A percentile compares a stretch with the other conserved stretches of the same genome.
Evolutionary conservation across 2,329 filamentous ascomycete species (phyloP).

Genomic region (Akanthomyces uredinophilus): DNA sequence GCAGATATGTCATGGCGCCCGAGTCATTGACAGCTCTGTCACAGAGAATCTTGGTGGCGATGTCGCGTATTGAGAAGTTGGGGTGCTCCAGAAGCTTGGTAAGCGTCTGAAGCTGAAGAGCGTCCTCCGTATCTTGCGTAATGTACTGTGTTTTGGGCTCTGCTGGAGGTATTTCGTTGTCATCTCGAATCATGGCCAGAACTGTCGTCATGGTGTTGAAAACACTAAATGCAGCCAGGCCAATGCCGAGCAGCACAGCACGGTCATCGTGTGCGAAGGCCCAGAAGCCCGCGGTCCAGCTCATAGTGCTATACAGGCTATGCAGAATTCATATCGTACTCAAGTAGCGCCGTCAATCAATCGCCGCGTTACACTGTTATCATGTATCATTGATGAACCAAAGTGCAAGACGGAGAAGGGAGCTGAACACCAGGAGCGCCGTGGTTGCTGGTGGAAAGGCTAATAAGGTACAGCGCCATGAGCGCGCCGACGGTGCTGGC

Average conservation of each 20-base stretch:
- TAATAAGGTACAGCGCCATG: no score
- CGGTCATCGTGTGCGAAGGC: conserved; percentile 44
- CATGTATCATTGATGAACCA: no score
- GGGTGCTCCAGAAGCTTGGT: conserved; percentile 64
- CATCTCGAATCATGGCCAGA: conserved; percentile 55
- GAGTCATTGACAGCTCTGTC: conserved; percentile 56
- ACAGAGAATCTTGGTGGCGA: conserved; percentile 55
- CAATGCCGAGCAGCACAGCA: conserved; percentile 48
- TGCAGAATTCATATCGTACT: no score
- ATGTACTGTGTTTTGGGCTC: conserved; percentile 68
- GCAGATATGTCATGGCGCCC: conserved; percentile 43
- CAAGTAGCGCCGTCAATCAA: no score
- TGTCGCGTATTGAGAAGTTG: conserved; percentile 67
- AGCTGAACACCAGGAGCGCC: no score
- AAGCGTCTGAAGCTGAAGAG: conserved; percentile 61
- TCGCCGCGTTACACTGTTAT: no score
- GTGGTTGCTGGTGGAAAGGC: no score
- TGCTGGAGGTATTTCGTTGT: conserved; percentile 60
- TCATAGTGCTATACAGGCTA: conserved; percentile 38
- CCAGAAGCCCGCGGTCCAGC: conserved; percentile 27
- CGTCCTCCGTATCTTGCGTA: conserved; percentile 69
- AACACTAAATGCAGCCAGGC: conserved; percentile 54
- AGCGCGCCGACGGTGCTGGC: no score
- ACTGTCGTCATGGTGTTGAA: conserved; percentile 52
- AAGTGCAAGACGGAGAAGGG: no score